phyloP scores from a whole-genome alignment of 2,329 filamentous ascomycete genomes.

The Stachybotrys chlorohalonatus region DNA sequence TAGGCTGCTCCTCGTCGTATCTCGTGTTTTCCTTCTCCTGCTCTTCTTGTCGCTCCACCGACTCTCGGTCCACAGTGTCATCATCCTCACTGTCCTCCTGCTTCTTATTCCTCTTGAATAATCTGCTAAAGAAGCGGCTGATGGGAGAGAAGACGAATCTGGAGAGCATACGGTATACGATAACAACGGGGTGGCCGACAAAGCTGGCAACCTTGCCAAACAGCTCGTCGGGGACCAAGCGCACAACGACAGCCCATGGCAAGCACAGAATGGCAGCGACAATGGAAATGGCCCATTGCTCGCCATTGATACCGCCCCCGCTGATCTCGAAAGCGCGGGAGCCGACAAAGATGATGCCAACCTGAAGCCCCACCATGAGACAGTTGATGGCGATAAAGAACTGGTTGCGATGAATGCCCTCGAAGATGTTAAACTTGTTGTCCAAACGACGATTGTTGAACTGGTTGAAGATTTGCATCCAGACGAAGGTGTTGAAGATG shows the following conservation, averaged over 20 bases:
- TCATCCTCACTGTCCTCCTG: neutral
- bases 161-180: neutral
- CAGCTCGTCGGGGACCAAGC: slow-evolving; percentile 38
- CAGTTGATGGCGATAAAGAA: slow-evolving; percentile 76
- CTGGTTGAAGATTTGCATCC: slow-evolving; percentile 66
- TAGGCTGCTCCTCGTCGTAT: neutral
- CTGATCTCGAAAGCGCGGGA: slow-evolving; percentile 63
- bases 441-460: slow-evolving; percentile 64
- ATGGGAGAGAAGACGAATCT: neutral
- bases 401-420: slow-evolving; percentile 67
- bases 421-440: slow-evolving; percentile 82
- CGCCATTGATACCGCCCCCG: slow-evolving; percentile 41
- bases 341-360: slow-evolving; percentile 78
- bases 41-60: neutral
- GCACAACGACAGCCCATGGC: slow-evolving; percentile 39
- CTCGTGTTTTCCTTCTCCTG: neutral
- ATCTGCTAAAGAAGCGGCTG: neutral
- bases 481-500: slow-evolving; percentile 63
- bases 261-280: slow-evolving; percentile 37
- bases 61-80: neutral
- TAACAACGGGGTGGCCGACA: neutral
- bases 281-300: slow-evolving; percentile 78
- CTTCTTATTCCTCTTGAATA: neutral
- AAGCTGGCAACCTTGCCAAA: neutral
- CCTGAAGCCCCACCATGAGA: slow-evolving; percentile 75